phyloP scores from a whole-genome alignment of 768 basidiomycete genomes.

The Calocybe indica region DNA sequence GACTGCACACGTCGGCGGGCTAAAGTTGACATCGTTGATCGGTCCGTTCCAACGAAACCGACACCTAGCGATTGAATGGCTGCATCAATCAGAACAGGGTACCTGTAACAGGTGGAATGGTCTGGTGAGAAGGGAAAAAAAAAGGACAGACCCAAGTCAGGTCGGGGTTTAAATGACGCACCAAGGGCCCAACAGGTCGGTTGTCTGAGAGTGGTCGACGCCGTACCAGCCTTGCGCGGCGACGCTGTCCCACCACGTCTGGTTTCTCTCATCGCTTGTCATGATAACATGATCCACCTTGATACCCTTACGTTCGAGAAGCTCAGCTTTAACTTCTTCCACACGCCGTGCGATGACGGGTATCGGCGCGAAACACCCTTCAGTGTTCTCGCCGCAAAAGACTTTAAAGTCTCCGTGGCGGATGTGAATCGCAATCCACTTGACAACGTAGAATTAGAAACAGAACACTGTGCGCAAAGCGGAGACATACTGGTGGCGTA shows the following conservation, averaged over 20 bases:
- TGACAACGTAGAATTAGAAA: neutral
- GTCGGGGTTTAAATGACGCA: constrained; percentile 16
- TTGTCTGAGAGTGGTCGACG: constrained; percentile 45
- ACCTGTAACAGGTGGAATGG: constrained; percentile 33
- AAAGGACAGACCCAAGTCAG: too few relatives aligned
- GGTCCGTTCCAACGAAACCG: constrained; percentile 69
- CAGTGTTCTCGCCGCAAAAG: constrained; percentile 37
- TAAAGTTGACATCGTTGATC: constrained; percentile 66
- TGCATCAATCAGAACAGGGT: constrained; percentile 69
- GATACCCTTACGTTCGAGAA: constrained; percentile 37
- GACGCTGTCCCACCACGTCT: constrained; percentile 55
- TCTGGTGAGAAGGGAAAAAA: neutral
- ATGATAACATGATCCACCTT: constrained; percentile 49
- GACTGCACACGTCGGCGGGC: constrained; percentile 61
- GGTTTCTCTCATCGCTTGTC: constrained; percentile 57
- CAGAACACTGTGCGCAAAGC: neutral
- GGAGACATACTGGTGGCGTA: constrained; percentile 40
- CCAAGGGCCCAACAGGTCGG: constrained; percentile 43
- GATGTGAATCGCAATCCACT: constrained; percentile 56
- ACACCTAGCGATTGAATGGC: constrained; percentile 60
- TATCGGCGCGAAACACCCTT: constrained; percentile 51
- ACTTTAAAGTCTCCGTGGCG: constrained; percentile 49
- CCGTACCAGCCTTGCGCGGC: constrained; percentile 42
- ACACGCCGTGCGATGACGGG: constrained; percentile 49
- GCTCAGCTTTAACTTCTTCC: constrained; percentile 45